A percentile compares a stretch with the other conserved stretches of the same genome.
phyloP scores from a whole-genome alignment of 163 green algal genomes.

The Chlamydomonas reinhardtii region DNA sequence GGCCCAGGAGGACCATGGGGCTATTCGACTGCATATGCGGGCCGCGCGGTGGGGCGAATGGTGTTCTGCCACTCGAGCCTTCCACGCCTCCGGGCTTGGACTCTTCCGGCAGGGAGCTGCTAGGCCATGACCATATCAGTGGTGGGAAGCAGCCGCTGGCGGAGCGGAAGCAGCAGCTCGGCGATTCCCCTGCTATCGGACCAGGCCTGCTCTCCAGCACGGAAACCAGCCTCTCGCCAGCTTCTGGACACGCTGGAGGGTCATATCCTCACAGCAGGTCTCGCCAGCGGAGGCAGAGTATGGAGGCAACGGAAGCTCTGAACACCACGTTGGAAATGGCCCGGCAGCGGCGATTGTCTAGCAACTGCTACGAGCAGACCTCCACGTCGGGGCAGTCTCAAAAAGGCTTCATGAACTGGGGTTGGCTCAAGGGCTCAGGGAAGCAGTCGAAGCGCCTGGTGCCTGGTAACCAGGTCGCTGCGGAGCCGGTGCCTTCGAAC shows the following conservation, averaged over 20 bases:
- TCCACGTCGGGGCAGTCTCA: not conserved
- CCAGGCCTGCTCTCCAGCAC: conserved; percentile 10
- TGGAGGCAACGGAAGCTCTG: conserved; percentile 20
- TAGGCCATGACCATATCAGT: conserved; percentile 24
- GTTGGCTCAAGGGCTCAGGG: conserved; percentile 23
- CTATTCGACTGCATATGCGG: too few relatives aligned
- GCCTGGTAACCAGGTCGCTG: not conserved
- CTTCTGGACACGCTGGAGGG: not conserved
- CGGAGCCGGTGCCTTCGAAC: not conserved
- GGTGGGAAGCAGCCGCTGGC: conserved; percentile 39
- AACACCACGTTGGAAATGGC: conserved; percentile 19
- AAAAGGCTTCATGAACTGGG: conserved; percentile 3
- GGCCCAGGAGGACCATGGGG: too few relatives aligned
- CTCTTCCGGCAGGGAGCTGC: not conserved
- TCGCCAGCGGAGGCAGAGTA: conserved; percentile 9
- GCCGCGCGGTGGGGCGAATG: too few relatives aligned
- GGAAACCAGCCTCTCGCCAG: not conserved
- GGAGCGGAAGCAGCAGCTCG: conserved; percentile 24
- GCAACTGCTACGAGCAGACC: conserved; percentile 3
- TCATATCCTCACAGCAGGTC: not conserved
- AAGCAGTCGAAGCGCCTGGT: conserved; percentile 3
- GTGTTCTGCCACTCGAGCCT: too few relatives aligned
- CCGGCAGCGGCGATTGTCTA: conserved; percentile 26
- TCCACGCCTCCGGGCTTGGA: too few relatives aligned
- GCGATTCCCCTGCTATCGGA: conserved; percentile 2